These are phyloP conservation scores for Rhizodiscina lignyota DNA, from an alignment of 495 filamentous ascomycete genomes.

Conservation along the genomic window DNA sequence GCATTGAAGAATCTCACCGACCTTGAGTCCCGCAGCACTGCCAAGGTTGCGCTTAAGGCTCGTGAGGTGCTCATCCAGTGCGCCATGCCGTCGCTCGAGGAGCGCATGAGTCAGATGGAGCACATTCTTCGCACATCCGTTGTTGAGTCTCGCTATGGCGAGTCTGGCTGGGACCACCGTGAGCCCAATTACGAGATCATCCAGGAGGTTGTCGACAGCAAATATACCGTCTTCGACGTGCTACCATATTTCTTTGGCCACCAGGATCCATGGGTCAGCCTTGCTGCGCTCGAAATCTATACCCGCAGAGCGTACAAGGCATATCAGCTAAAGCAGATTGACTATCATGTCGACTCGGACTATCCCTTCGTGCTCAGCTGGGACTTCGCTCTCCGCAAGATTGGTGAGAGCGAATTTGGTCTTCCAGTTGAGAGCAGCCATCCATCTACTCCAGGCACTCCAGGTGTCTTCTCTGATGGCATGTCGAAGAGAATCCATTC, in stretches of 20 bases:
- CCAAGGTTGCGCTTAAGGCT: conserved; percentile 93
- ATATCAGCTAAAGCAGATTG: conserved; percentile 70
- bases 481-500: conserved; percentile 56
- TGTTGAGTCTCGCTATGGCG: conserved; percentile 90
- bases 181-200: conserved; percentile 74
- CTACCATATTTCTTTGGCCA: conserved; percentile 87
- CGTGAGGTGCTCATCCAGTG: conserved; percentile 95
- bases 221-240: conserved; percentile 96
- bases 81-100: conserved; percentile 86
- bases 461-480: conserved; percentile 31
- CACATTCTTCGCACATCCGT: conserved; percentile 94
- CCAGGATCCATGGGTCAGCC: conserved; percentile 82
- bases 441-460: conserved; percentile 77
- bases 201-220: conserved; percentile 95
- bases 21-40: conserved; percentile 72
- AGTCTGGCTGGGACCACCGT: conserved; percentile 93
- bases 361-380: conserved; percentile 72
- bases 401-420: conserved; percentile 78
- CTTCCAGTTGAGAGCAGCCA: conserved; percentile 54
- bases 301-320: conserved; percentile 93
- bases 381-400: conserved; percentile 89
- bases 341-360: conserved; percentile 69
- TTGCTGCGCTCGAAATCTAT: conserved; percentile 90
- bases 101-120: conserved; percentile 92
- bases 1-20: conserved; percentile 76